phyloP scores from a whole-genome alignment of 176 grass and related monocot genomes.

The Areca catechu region DNA sequence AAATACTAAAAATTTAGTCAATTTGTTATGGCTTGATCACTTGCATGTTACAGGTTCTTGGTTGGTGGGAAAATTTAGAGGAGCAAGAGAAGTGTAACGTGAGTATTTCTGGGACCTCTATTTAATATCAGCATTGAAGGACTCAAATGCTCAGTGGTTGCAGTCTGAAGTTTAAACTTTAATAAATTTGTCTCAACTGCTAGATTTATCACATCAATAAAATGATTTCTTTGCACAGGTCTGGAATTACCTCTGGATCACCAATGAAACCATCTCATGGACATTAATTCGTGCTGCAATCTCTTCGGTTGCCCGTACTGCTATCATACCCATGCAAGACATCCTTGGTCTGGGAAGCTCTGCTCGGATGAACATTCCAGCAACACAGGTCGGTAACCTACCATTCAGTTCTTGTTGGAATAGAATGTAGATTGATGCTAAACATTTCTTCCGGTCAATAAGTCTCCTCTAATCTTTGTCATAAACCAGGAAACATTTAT shows the following conservation, averaged over 20 bases:
- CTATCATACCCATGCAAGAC: slow-evolving; percentile 74
- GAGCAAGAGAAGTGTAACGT: slow-evolving; percentile 66
- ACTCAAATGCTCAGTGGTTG: too few species aligned
- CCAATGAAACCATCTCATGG: slow-evolving; percentile 49
- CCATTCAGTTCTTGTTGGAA: not conserved
- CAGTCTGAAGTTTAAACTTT: too few species aligned
- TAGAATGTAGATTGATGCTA: too few species aligned
- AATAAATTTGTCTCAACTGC: too few species aligned
- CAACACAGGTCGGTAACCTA: slow-evolving; percentile 54
- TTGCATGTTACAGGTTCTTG: slow-evolving; percentile 37
- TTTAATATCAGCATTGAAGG: too few species aligned
- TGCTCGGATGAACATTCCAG: slow-evolving; percentile 87
- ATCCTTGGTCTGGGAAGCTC: slow-evolving; percentile 63
- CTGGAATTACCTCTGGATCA: slow-evolving; percentile 41
- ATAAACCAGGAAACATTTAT: too few species aligned
- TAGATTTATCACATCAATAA: too few species aligned
- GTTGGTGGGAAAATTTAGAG: slow-evolving; percentile 66
- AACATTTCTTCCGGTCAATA: too few species aligned
- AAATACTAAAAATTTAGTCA: too few species aligned
- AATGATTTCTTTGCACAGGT: slow-evolving; percentile 39
- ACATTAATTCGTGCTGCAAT: slow-evolving; percentile 43
- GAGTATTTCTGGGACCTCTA: slow-evolving; percentile 9
- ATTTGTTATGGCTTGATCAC: not conserved
- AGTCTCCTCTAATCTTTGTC: too few species aligned
- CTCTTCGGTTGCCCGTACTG: slow-evolving; percentile 67